Percentiles rank a stretch among this genome's conserved stretches.
Evolutionary conservation across 345 rosid genomes (phyloP).

Genomic region (Aquilaria sinensis): DNA sequence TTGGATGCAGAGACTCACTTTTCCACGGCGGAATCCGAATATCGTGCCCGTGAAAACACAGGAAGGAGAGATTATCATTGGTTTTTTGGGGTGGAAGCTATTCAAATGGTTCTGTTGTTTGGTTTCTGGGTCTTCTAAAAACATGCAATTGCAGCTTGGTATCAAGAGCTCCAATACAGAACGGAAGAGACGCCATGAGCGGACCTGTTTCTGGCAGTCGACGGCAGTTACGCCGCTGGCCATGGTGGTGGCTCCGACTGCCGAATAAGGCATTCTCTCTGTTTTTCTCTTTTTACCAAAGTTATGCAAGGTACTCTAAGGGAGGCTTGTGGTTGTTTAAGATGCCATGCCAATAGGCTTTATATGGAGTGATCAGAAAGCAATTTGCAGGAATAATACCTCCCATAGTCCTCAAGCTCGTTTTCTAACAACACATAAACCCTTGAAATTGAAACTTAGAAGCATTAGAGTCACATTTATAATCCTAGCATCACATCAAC

Average conservation of each 20-base stretch:
- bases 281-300: slow-evolving; percentile 9
- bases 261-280: slow-evolving; percentile 32
- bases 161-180: slow-evolving; percentile 47
- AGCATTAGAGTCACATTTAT: too few relatives aligned
- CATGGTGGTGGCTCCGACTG: slow-evolving; percentile 24
- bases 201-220: slow-evolving; percentile 78
- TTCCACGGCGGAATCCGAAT: slow-evolving; percentile 54
- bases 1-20: slow-evolving; percentile 58
- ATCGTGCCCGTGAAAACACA: slow-evolving; percentile 51
- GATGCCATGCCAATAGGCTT: background rate
- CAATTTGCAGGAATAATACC: background rate
- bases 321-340: slow-evolving; percentile 16
- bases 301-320: background rate
- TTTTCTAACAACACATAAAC: background rate
- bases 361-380: slow-evolving; percentile 9
- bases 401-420: background rate
- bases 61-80: slow-evolving; percentile 22
- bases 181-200: slow-evolving; percentile 66
- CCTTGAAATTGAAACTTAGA: too few relatives aligned
- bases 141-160: slow-evolving; percentile 49
- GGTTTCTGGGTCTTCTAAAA: slow-evolving; percentile 20
- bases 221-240: slow-evolving; percentile 41
- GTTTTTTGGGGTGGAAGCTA: slow-evolving; percentile 12
- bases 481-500: too few relatives aligned
- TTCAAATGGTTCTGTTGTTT: slow-evolving; percentile 18